Evolutionary conservation across 495 filamentous ascomycete genomes (phyloP).

Genomic region (Penicillium malachiteum): DNA sequence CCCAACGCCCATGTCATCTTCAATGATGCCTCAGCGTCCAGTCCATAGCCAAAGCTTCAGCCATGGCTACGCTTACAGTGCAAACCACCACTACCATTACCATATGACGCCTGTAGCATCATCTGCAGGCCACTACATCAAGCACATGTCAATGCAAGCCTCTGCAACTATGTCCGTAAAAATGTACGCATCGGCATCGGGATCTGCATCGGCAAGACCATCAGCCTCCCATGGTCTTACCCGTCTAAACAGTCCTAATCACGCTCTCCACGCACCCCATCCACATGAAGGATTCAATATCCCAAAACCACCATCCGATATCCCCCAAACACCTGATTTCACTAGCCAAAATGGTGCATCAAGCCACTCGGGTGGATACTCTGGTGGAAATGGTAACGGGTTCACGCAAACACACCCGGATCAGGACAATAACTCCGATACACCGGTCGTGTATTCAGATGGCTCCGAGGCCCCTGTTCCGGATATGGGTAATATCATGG

Average conservation of each 20-base stretch:
- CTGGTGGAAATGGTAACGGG: constrained; percentile 2
- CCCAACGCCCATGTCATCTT: not conserved
- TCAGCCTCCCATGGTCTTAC: not conserved
- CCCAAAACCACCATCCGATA: not conserved
- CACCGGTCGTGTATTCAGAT: not conserved
- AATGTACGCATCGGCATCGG: not conserved
- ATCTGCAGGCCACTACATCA: constrained; percentile 1
- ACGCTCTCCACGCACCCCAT: constrained; percentile 1
- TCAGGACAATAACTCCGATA: not conserved
- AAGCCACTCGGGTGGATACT: not conserved
- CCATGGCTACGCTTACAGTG: not conserved
- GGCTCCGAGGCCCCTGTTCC: not conserved
- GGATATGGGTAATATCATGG: not conserved
- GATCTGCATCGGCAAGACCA: not conserved
- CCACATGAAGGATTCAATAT: not conserved
- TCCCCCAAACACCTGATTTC: not conserved
- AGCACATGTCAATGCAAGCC: not conserved
- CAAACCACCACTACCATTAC: not conserved
- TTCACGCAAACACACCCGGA: not conserved
- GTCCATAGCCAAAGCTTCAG: not conserved
- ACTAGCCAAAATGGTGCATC: not conserved
- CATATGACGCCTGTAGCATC: not conserved
- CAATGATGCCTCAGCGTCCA: not conserved
- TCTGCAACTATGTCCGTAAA: not conserved
- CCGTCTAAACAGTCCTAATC: not conserved